Conservation (phyloP, 805 yeast species). For the Pichia nanzhaoensis region DNA sequence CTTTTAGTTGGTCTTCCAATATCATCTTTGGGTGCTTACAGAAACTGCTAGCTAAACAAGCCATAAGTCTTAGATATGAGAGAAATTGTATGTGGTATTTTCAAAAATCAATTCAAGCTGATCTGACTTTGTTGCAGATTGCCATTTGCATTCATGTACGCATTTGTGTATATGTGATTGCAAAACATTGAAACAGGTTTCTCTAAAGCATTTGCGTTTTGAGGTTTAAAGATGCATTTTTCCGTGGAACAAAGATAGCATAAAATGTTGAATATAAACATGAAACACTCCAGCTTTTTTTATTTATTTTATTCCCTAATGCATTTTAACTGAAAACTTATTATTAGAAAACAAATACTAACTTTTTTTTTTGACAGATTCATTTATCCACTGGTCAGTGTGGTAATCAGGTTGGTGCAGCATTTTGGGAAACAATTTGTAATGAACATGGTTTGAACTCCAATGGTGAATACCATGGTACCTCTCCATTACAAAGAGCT, state of each 20-base stretch:
- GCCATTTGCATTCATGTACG: neutral
- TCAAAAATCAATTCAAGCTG: too few species aligned
- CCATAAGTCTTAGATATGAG: constrained; percentile 18
- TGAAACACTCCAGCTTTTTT: too few species aligned
- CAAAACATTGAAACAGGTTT: too few species aligned
- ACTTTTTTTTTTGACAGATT: constrained; percentile 46
- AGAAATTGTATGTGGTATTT: constrained; percentile 26
- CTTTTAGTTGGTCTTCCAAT: neutral
- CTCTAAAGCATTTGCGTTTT: too few species aligned
- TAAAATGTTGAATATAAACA: too few species aligned
- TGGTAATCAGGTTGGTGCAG: constrained; percentile 97
- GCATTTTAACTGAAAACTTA: too few species aligned
- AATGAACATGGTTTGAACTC: constrained; percentile 79
- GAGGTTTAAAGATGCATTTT: too few species aligned
- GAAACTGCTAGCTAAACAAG: neutral
- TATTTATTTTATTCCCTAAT: too few species aligned
- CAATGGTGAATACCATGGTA: constrained; percentile 66
- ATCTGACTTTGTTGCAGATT: neutral
- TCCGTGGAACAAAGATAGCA: too few species aligned
- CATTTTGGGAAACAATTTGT: constrained; percentile 89
- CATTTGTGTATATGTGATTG: neutral
- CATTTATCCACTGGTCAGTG: constrained; percentile 97
- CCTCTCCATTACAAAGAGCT: constrained; percentile 43
- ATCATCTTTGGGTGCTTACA: too few species aligned
- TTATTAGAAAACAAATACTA: neutral